phyloP scores from a whole-genome alignment of 345 rosid genomes.

The Eucalyptus caleyi region DNA sequence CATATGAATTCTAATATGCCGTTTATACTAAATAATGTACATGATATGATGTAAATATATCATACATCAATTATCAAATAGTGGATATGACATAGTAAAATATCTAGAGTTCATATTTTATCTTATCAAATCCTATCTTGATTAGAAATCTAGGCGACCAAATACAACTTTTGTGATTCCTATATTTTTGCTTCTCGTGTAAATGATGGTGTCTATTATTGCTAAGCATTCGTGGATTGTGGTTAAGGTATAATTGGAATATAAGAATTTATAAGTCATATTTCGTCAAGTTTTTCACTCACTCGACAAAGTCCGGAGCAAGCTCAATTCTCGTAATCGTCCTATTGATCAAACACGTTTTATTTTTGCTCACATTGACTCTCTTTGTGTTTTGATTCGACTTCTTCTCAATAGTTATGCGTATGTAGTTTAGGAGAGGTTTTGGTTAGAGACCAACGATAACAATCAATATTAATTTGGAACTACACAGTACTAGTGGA shows the following conservation, averaged over 20 bases:
- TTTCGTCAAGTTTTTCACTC: background rate
- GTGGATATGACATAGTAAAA: too few species aligned
- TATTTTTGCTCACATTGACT: background rate
- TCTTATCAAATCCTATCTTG: rapidly evolving
- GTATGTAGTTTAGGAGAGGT: background rate
- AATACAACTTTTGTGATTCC: background rate
- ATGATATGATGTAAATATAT: too few species aligned
- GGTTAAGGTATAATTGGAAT: background rate
- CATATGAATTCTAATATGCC: too few species aligned
- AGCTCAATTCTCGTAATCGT: background rate
- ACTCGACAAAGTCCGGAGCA: background rate
- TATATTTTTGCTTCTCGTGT: background rate
- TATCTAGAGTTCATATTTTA: too few species aligned
- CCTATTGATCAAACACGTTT: background rate
- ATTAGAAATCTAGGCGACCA: rapidly evolving
- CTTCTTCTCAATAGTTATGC: background rate
- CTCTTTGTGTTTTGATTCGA: background rate
- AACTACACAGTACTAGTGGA: background rate
- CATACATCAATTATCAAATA: too few species aligned
- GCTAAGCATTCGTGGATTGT: background rate
- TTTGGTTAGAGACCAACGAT: background rate
- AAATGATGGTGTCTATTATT: rapidly evolving
- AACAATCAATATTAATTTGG: background rate
- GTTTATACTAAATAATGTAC: too few species aligned
- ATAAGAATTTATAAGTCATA: background rate